Evolutionary conservation across 768 basidiomycete genomes (phyloP), one percentile per base, ranked within the genome.

Genomic region (Auriscalpium vulgare): DNA sequence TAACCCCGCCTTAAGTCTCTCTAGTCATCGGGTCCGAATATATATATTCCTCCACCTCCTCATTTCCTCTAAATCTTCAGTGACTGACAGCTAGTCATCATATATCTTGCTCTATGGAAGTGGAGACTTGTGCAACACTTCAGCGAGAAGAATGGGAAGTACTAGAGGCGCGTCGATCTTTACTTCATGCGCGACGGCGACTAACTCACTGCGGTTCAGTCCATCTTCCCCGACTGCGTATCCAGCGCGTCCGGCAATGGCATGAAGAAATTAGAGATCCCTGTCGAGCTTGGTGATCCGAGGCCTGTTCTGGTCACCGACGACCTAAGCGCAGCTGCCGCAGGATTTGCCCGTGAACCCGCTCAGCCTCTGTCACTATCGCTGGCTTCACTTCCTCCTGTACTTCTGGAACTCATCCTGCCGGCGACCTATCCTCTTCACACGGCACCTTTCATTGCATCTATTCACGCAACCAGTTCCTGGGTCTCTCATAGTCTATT

Each of bases 201-300:
- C 36, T 55, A 36, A 40, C 14, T 37, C 29, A 7, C 17, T 8
- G 14, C 13, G 29, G 7, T 57, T 9, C 59, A 90, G 88, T 82
- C 88, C n/a, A 90, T 90, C 47, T 87, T 84, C 66, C 88, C 88
- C 38, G 85, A 88, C 65, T 88, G 74, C 64, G 60, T 86, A 40
- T 78, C 80, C 6, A 77, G 71, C 50, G 64, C 68, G 21, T 62
- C 67, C 35, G 48, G 61, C 1, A 67, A 74, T 51, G 74, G 72
- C 1, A 60, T 65, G 4, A 56, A 86, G 45, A 83, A 77, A 63
- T 78, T 86, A 19, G 81, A 88, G 60, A 72, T 90, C 50, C 83
- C 87, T 9, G 69, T 91, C 40, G 81, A 89, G 58, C 75, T 89
- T 38, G 73, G 68, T 14, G 63, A 66, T 10, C 67, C 79, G 16